Conservation (phyloP, 2,329 filamentous ascomycete genomes). For the Clarireedia sp. region DNA sequence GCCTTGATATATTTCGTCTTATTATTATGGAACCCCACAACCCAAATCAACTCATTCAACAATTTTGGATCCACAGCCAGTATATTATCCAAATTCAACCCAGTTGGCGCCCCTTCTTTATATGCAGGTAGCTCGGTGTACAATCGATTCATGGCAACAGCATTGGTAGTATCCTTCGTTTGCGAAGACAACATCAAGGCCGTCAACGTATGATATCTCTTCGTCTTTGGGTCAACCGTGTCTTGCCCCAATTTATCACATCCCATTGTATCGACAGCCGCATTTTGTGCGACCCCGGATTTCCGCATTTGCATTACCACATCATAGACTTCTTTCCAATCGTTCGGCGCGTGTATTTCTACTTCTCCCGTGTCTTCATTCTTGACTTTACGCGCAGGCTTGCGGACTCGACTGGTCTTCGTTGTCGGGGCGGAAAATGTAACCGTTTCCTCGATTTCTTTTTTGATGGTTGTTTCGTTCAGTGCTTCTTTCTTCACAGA, state of each 20-base stretch:
- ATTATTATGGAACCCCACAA: conserved; percentile 69
- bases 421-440: conserved; percentile 21
- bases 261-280: conserved; percentile 87
- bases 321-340: conserved; percentile 79
- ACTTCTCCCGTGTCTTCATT: conserved; percentile 35
- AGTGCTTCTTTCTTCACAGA: conserved; percentile 41
- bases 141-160: conserved; percentile 57
- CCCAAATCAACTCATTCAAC: conserved; percentile 56
- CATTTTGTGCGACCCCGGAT: conserved; percentile 52
- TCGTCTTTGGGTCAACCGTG: conserved; percentile 6
- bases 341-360: conserved; percentile 52
- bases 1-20: conserved; percentile 66
- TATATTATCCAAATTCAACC: conserved; percentile 55
- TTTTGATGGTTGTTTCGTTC: conserved; percentile 31
- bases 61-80: conserved; percentile 48
- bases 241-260: conserved; percentile 6
- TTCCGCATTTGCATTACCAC: conserved; percentile 69
- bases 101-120: conserved; percentile 29
- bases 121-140: conserved; percentile 49
- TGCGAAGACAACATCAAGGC: conserved; percentile 66
- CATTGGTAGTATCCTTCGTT: conserved; percentile 67
- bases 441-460: conserved; percentile 31
- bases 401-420: conserved; percentile 33
- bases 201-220: conserved; percentile 60
- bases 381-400: conserved; percentile 39